phyloP scores from a whole-genome alignment of 768 basidiomycete genomes.

The Antrodiella citrinella region DNA sequence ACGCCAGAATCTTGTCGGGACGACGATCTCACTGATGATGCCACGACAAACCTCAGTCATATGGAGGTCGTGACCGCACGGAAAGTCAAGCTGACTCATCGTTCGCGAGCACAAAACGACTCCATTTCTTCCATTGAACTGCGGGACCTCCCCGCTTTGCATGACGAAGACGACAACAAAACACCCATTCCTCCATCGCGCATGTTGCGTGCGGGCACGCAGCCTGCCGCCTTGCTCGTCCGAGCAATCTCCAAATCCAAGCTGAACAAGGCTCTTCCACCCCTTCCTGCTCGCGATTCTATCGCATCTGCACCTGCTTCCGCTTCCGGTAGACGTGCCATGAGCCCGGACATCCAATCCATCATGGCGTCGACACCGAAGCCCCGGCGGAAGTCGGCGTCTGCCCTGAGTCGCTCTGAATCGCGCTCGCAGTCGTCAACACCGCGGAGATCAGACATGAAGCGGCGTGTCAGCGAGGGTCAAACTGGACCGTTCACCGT shows the following conservation, averaged over 20 bases:
- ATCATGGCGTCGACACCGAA: conserved; percentile 26
- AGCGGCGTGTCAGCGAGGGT: conserved; percentile 16
- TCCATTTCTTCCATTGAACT: conserved; percentile 24
- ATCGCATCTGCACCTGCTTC: background rate
- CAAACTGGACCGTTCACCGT: conserved; percentile 4
- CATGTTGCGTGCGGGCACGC: conserved; percentile 2
- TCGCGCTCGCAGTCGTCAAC: conserved; percentile 18
- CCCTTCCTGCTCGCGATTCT: conserved; percentile 11
- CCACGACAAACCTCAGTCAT: background rate
- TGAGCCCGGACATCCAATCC: conserved; percentile 25
- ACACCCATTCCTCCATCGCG: conserved; percentile 5
- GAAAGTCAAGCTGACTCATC: background rate
- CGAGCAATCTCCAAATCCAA: conserved; percentile 3
- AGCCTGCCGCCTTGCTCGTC: background rate
- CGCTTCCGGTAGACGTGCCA: conserved; percentile 7
- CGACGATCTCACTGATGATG: conserved; percentile 13
- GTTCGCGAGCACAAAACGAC: conserved; percentile 7
- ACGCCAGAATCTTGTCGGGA: conserved; percentile 4
- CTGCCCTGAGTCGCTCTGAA: conserved; percentile 12
- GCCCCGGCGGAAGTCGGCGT: conserved; percentile 21
- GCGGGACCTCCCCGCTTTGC: conserved; percentile 21
- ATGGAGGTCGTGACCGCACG: conserved; percentile 10
- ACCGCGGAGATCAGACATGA: conserved; percentile 7
- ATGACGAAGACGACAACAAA: conserved; percentile 18
- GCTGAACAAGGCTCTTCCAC: conserved; percentile 19